Percentiles rank a stretch among this genome's conserved stretches.
Conservation (phyloP, 169 alveolate species). For the Perkinsus chesapeaki region DNA sequence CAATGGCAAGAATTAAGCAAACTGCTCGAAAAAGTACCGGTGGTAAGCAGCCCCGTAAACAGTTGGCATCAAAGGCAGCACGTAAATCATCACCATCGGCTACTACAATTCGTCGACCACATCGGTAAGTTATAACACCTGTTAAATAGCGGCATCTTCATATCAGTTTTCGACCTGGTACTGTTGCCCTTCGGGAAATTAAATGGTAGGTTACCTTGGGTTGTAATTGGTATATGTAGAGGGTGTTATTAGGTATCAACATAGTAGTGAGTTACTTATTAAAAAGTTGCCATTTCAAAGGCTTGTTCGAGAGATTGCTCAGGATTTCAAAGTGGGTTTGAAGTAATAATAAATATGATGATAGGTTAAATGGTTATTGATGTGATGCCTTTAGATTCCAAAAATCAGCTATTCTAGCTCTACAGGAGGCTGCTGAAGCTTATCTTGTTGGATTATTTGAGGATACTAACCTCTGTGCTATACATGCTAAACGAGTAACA, state of each 20-base stretch:
- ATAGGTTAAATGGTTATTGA: neutral
- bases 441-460: conserved; percentile 96
- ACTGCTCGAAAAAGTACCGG: conserved; percentile 29
- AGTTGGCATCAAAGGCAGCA: conserved; percentile 29
- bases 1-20: conserved; percentile 30
- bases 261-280: conserved; percentile 83
- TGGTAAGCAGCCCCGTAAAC: conserved; percentile 29
- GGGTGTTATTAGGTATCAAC: conserved; percentile 43
- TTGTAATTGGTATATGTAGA: no score
- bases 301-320: conserved; percentile 90
- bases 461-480: conserved; percentile 99
- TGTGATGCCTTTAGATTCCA: neutral
- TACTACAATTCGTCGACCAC: neutral
- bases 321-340: conserved; percentile 84
- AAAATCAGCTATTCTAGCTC: conserved; percentile 71
- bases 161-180: conserved; percentile 8
- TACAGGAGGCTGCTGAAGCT: conserved; percentile 98
- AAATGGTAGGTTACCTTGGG: no score
- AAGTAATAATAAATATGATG: conserved; percentile 71
- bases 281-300: conserved; percentile 94
- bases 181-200: conserved; percentile 85
- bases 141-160: neutral
- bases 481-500: conserved; percentile 99
- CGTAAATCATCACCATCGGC: conserved; percentile 7
- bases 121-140: neutral